phyloP scores from a whole-genome alignment of 257 asterid species.

The Fraxinus americana region DNA sequence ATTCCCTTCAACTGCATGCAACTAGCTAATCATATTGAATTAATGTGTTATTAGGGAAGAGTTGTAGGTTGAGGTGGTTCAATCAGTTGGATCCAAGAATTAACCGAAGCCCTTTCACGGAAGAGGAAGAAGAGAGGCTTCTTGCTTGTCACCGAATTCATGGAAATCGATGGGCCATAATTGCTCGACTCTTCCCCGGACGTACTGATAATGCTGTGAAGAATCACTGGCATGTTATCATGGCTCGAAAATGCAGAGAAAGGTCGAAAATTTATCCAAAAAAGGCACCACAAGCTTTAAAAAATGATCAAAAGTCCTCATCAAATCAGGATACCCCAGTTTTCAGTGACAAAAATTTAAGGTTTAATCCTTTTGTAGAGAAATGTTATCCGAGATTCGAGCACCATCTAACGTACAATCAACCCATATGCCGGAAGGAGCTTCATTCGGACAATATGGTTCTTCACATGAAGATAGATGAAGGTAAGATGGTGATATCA shows the following conservation, averaged over 20 bases:
- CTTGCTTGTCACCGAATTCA: conserved; percentile 77
- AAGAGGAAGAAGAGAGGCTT: conserved; percentile 88
- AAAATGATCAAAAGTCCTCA: conserved; percentile 16
- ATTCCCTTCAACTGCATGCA: neutral
- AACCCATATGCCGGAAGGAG: conserved; percentile 30
- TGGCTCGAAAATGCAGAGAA: conserved; percentile 76
- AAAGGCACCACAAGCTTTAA: conserved; percentile 27
- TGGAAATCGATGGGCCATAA: conserved; percentile 90
- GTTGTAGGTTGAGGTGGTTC: conserved; percentile 95
- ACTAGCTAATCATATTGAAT: neutral
- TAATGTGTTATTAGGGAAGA: conserved; percentile 58
- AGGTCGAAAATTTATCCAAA: conserved; percentile 54
- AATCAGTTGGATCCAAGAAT: conserved; percentile 89
- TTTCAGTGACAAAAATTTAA: conserved; percentile 13
- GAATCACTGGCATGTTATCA: conserved; percentile 96
- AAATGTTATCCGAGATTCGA: conserved; percentile 29
- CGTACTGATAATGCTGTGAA: conserved; percentile 92
- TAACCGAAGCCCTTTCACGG: conserved; percentile 79
- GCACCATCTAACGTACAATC: conserved; percentile 27
- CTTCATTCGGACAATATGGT: conserved; percentile 29
- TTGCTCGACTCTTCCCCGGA: conserved; percentile 80
- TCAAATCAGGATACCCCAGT: conserved; percentile 26
- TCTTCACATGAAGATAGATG: conserved; percentile 27
- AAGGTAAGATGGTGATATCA: conserved; percentile 34
- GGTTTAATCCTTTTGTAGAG: conserved; percentile 30